phyloP scores from a whole-genome alignment of 2,329 filamentous ascomycete genomes.

The Ceratocystis cacaofunesta region DNA sequence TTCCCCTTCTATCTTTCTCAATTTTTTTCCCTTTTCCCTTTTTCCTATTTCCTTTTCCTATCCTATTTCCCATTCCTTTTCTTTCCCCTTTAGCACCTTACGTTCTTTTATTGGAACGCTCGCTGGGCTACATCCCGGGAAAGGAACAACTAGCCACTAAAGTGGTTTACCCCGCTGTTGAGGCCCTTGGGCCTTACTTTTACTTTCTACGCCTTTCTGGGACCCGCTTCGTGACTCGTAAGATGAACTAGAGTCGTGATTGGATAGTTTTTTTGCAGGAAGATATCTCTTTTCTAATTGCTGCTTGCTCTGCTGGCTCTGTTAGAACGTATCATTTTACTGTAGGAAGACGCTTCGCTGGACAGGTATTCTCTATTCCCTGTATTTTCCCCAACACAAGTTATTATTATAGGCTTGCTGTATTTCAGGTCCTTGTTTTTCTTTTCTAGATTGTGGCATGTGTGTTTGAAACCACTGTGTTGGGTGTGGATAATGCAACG shows the following conservation, averaged over 20 bases:
- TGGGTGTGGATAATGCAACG: no score
- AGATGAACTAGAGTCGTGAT: neutral
- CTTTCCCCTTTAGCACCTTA: neutral
- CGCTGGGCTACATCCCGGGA: constrained; percentile 9
- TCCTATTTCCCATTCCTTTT: neutral
- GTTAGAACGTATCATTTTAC: no score
- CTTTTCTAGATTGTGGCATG: no score
- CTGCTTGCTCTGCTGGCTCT: no score
- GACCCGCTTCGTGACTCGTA: constrained; percentile 12
- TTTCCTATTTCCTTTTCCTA: no score
- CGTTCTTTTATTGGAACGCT: neutral
- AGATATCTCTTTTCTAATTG: no score
- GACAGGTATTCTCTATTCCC: no score
- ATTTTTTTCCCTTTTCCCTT: neutral
- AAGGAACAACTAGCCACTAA: constrained; percentile 10
- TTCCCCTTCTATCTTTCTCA: neutral
- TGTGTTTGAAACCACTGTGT: no score
- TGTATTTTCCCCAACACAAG: no score
- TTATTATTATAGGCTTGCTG: no score
- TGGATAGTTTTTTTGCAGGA: neutral
- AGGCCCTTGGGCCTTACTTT: neutral
- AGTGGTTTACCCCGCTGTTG: constrained; percentile 14
- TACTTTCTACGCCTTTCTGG: constrained; percentile 1
- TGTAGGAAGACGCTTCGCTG: no score
- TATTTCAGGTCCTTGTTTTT: no score